These are phyloP conservation scores for Erigeron canadensis DNA, from an alignment of 129 eudicot species.

Conservation along the genomic window DNA sequence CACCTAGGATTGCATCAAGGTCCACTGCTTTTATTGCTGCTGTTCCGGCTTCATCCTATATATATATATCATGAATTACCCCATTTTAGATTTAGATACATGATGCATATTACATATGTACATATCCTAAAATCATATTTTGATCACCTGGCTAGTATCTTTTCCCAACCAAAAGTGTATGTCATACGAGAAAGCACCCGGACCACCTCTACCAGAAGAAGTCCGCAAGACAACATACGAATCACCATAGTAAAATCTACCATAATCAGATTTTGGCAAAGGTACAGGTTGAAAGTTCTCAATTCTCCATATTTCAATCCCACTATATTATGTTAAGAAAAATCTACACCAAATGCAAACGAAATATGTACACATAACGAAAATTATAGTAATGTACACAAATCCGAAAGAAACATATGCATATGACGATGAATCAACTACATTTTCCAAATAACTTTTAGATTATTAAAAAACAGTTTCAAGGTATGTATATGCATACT, in stretches of 20 bases:
- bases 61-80: neutral
- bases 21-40: conserved; percentile 97
- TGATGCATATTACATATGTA: no score
- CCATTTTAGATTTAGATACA: neutral
- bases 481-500: neutral
- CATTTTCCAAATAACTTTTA: neutral
- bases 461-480: neutral
- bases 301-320: conserved; percentile 94
- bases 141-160: conserved; percentile 88
- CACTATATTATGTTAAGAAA: conserved; percentile 71
- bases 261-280: conserved; percentile 80
- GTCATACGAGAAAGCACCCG: conserved; percentile 47
- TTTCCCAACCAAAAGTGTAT: conserved; percentile 94
- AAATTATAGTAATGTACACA: neutral
- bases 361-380: neutral
- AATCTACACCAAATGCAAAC: conserved; percentile 24
- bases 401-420: neutral
- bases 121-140: neutral
- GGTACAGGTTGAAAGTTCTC: conserved; percentile 87
- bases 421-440: neutral
- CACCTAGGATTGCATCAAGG: conserved; percentile 91
- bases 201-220: conserved; percentile 82
- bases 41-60: conserved; percentile 96
- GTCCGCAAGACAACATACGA: conserved; percentile 87
- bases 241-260: conserved; percentile 83